A percentile compares a stretch with the other conserved stretches of the same genome.
Conservation (phyloP, 306 rosid species). For the Trichosanthes truncata region DNA sequence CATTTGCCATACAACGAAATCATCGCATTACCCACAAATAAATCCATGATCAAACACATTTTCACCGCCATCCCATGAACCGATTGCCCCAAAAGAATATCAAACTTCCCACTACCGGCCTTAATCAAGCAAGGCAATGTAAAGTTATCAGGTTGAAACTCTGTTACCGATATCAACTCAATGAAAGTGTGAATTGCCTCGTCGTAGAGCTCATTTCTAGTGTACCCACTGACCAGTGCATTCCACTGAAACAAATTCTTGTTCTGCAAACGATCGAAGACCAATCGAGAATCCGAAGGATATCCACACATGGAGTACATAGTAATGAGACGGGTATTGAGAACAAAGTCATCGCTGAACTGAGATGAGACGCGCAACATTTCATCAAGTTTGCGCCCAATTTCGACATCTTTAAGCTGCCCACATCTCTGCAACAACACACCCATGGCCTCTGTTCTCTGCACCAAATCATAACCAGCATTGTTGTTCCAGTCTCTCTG, state of each 20-base stretch:
- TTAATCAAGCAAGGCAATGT: constrained; percentile 61
- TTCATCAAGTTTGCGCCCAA: constrained; percentile 45
- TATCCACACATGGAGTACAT: constrained; percentile 63
- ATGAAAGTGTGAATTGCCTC: constrained; percentile 34
- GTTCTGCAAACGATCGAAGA: constrained; percentile 30
- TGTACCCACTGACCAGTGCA: constrained; percentile 61
- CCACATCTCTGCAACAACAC: constrained; percentile 47
- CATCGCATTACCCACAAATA: constrained; percentile 64
- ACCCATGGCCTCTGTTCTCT: constrained; percentile 28
- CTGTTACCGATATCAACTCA: constrained; percentile 33
- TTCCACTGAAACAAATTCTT: constrained; percentile 60
- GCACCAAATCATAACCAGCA: constrained; percentile 16
- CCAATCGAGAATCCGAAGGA: constrained; percentile 41
- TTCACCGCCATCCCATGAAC: constrained; percentile 64
- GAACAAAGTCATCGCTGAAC: constrained; percentile 40
- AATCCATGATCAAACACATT: constrained; percentile 35
- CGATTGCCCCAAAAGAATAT: constrained; percentile 30
- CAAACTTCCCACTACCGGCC: constrained; percentile 47
- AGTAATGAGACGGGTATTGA: constrained; percentile 55
- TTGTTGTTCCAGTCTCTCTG: constrained; percentile 19
- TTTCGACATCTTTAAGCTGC: constrained; percentile 29
- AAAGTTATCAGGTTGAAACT: constrained; percentile 53
- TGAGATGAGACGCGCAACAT: constrained; percentile 29
- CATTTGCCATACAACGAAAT: constrained; percentile 59
- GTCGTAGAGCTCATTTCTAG: constrained; percentile 39